Conservation (phyloP, 2,329 filamentous ascomycete species). For the Simplicillium aogashimaense region DNA sequence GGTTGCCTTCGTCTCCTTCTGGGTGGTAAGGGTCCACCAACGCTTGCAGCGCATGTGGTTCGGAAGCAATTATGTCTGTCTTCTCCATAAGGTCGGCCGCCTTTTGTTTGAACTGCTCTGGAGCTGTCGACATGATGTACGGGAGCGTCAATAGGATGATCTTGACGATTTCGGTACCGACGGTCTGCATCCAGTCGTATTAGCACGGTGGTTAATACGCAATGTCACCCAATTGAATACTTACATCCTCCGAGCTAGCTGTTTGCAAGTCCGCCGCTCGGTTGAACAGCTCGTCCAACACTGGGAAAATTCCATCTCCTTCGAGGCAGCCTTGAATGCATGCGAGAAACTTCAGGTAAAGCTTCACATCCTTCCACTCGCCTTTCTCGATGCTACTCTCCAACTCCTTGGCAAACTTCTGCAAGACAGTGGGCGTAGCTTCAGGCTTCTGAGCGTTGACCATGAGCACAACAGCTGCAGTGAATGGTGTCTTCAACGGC, state of each 20-base stretch:
- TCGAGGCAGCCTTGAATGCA: constrained; percentile 73
- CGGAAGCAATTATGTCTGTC: constrained; percentile 87
- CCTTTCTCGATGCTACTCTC: constrained; percentile 63
- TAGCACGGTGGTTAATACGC: neutral
- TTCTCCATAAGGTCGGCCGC: constrained; percentile 78
- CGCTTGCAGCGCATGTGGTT: constrained; percentile 74
- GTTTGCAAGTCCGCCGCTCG: constrained; percentile 91
- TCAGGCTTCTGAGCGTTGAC: constrained; percentile 71
- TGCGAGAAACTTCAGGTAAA: constrained; percentile 80
- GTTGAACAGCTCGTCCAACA: constrained; percentile 83
- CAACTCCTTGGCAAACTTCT: constrained; percentile 46
- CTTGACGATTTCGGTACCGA: constrained; percentile 83
- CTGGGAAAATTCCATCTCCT: constrained; percentile 73
- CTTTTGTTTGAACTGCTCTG: constrained; percentile 59
- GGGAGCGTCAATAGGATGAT: constrained; percentile 92
- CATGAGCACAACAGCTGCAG: constrained; percentile 73
- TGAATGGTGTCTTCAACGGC: constrained; percentile 94
- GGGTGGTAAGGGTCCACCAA: constrained; percentile 78
- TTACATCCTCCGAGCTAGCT: constrained; percentile 82
- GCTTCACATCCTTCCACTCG: constrained; percentile 85
- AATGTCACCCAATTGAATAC: constrained; percentile 20
- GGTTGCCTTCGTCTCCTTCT: constrained; percentile 51
- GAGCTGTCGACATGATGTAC: constrained; percentile 71
- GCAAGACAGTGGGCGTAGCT: constrained; percentile 61
- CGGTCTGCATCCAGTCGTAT: constrained; percentile 32